Base-by-base conservation (phyloP, 108 stramenopile genomes). In the Mediolabrus comicus region DNA sequence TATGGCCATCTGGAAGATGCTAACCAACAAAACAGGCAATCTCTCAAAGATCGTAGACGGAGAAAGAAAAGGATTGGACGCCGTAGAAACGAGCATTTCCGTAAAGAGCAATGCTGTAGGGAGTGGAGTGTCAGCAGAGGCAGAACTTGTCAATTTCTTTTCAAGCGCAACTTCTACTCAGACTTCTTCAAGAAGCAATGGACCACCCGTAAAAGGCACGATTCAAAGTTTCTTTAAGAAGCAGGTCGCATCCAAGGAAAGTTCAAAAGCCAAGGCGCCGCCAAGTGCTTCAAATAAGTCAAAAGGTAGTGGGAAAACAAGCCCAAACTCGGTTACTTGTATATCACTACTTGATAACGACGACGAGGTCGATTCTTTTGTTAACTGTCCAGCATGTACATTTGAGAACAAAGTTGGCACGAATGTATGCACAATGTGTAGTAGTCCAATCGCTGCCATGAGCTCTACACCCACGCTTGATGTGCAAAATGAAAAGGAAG, bases 31-130 rank as follows among this genome's bases (percentile, higher is more conserved):
- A 65, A 69, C 87, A 2, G 70, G 78, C 2, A 84, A 69, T 25
- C 55, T 96, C 29, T 91, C 88, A 0, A 69, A 75, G 65, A 72
- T 92, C 12, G 65, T 96, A 10, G 92, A 96, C 67, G 92, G 92
- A 1, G 70, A 71, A 34, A 84, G 34, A 46, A 52, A 36, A 43
- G 41, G 65, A 16, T 59, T 84, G 74, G 62, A 80, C 54, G 81
- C 81, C 1, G 29, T 57, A 1, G 71, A 77, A 51, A 41, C 19
- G 5, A 71, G 63, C 9, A 34, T 30, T 19, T 29, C 14, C n/a
- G 26, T 34, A 14, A 58, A 53, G 4, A 63, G 64, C 27, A 17
- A 16, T 7, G 24, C 6, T 13, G 10, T 7, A 13, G 26, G 17
- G 7, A 46, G 4, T 22, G 67, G 66, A 22, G 35, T 65, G 17